Evolutionary conservation across 345 rosid species (phyloP).

Genomic region (Gossypium turneri): DNA sequence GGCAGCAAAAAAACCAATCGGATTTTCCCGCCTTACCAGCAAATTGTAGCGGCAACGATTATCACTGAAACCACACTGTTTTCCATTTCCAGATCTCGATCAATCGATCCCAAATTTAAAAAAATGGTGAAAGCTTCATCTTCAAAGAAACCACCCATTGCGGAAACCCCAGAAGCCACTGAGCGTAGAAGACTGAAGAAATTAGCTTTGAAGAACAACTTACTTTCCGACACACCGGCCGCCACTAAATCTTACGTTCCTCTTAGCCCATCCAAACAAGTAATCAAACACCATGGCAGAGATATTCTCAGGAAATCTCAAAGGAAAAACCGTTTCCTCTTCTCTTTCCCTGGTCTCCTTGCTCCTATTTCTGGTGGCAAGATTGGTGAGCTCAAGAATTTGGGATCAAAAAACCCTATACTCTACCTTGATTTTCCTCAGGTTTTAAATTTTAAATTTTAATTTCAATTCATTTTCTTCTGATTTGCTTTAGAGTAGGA

Average conservation of each 20-base stretch:
- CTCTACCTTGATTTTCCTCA: constrained; percentile 79
- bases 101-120: background rate
- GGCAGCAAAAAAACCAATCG: background rate
- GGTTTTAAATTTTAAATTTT: constrained; percentile 23
- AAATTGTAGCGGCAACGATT: background rate
- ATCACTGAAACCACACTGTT: background rate
- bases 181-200: constrained; percentile 50
- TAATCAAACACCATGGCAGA: constrained; percentile 68
- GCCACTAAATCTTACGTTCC: constrained; percentile 31
- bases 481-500: background rate
- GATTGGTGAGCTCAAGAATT: constrained; percentile 74
- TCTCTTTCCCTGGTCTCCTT: constrained; percentile 73
- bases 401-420: constrained; percentile 77
- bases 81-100: background rate
- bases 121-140: constrained; percentile 35
- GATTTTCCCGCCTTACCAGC: constrained; percentile 16
- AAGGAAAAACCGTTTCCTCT: constrained; percentile 67
- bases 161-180: constrained; percentile 34
- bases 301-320: constrained; percentile 77
- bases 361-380: constrained; percentile 66
- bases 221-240: constrained; percentile 47
- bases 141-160: constrained; percentile 26
- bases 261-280: constrained; percentile 55
- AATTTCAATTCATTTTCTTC: background rate
- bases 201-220: constrained; percentile 41